A percentile compares a stretch with the other conserved stretches of the same genome.
Conservation (phyloP, 1,284 basidiomycete genomes). For the Golubevia pallescens region DNA sequence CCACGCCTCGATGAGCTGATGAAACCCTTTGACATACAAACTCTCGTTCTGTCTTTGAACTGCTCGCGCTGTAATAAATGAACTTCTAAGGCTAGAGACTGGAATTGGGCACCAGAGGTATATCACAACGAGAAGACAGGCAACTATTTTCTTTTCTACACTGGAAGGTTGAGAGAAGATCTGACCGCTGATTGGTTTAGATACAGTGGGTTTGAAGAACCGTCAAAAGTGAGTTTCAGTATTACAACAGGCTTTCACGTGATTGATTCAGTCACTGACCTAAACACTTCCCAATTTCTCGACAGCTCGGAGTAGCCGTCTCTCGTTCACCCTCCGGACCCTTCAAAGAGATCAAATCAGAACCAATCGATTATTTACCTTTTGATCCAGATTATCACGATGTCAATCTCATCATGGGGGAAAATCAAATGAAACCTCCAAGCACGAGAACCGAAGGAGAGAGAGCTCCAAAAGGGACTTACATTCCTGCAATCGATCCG, state of each 20-base stretch:
- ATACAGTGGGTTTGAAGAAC: conserved; percentile 7
- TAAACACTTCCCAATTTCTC: background rate
- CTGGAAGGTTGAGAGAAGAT: conserved; percentile 6
- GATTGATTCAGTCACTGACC: background rate
- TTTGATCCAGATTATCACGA: conserved; percentile 9
- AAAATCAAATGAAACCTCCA: conserved; percentile 1
- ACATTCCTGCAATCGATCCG: conserved; percentile 10
- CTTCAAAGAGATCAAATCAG: conserved; percentile 6
- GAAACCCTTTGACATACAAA: no score
- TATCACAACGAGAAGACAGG: conserved; percentile 9
- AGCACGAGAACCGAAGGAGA: conserved; percentile 5
- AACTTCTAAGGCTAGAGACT: conserved; percentile 2
- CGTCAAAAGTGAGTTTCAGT: background rate
- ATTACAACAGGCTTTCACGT: background rate
- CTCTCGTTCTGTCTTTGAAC: no score
- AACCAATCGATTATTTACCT: conserved; percentile 6
- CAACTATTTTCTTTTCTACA: conserved; percentile 7
- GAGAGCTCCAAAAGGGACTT: conserved; percentile 9
- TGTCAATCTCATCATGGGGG: conserved; percentile 12
- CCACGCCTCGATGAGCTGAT: no score
- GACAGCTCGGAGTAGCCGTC: conserved; percentile 7
- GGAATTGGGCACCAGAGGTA: conserved; percentile 9
- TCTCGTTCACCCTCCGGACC: conserved; percentile 6
- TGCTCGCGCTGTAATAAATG: no score
- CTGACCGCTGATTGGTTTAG: conserved; percentile 5